Percentiles rank a stretch among this genome's conserved stretches.
phyloP scores from a whole-genome alignment of 495 filamentous ascomycete genomes.

The Aspergillus affinis region DNA sequence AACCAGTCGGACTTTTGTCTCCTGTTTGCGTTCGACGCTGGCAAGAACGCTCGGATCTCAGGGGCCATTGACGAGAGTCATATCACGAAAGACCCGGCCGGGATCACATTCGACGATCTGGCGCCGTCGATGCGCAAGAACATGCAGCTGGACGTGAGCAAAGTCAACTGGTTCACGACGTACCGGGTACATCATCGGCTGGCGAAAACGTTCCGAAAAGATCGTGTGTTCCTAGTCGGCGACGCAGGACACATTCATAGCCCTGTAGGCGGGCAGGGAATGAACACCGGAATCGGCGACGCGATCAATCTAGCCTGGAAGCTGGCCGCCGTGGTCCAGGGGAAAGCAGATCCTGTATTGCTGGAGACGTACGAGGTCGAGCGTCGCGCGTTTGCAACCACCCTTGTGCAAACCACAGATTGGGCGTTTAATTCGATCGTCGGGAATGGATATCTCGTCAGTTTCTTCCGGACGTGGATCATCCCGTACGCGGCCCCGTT shows the following conservation, averaged over 20 bases:
- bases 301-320: conserved; percentile 61
- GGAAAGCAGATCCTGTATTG: conserved; percentile 37
- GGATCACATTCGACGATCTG: conserved; percentile 34
- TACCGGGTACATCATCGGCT: conserved; percentile 38
- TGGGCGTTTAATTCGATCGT: conserved; percentile 29
- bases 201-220: conserved; percentile 27
- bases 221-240: conserved; percentile 36
- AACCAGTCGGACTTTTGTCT: conserved; percentile 30
- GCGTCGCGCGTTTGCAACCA: conserved; percentile 38
- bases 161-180: conserved; percentile 38
- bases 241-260: conserved; percentile 59
- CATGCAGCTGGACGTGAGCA: conserved; percentile 25
- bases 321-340: conserved; percentile 46
- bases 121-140: conserved; percentile 20
- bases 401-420: conserved; percentile 33
- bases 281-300: conserved; percentile 63
- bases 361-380: conserved; percentile 55
- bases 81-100: conserved; percentile 12
- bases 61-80: conserved; percentile 24
- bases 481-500: conserved; percentile 32
- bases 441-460: conserved; percentile 21
- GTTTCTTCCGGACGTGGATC: conserved; percentile 31
- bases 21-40: conserved; percentile 26
- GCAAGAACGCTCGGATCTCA: conserved; percentile 24
- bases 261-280: conserved; percentile 57